Base-by-base conservation (phyloP, 2,329 filamentous ascomycete genomes). In the Pseudomassariella vexata region DNA sequence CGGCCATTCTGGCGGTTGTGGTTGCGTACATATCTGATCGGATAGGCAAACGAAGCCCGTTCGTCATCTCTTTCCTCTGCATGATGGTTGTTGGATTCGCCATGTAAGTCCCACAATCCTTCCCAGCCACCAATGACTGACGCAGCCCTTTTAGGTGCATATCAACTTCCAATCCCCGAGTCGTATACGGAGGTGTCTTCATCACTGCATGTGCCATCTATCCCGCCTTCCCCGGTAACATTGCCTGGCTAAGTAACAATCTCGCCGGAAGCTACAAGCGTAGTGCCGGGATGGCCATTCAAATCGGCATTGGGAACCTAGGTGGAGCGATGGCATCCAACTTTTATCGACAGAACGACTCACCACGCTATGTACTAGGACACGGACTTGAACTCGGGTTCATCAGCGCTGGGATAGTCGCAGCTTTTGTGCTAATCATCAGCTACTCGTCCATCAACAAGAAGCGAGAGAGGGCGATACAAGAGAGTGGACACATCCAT, bases 161-260 rank as follows among this genome's bases (percentile, higher is more conserved):
- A 21, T 65, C 68, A 2, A 73, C 70, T 36, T 44, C 48, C 4
- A 77, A 79, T 35, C 66, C 77, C 2, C 65, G 64, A 1, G 76
- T 78, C 0, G 66, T 76, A 9, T 94, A 94, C 44, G 82, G 74
- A 0, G 86, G 82, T 0, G 80, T 81, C 0, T 94, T 89, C 55
- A 62, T 94, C 1, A 82, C 76, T 0, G 82, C 85, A 0, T 71
- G 85, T 36, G 82, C 83, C 3, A 88, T 92, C 35, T 92, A 90
- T 44, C 85, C 87, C 0, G 79, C 76, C 18, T 83, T 92, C 36
- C 66, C 85, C 0, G 89, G 89, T 32, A 82, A 82, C 1, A 82
- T 94, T 30, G 70, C 81, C 0, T 94, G 87, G 87, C 63, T 79
- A 1, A 73, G 75, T 20, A 94, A 92, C 53, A 94, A 94, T 38